These are phyloP conservation scores for Mucor plumbeus DNA, from an alignment of 371 early-diverging fungal genomes.

Conservation along the genomic window DNA sequence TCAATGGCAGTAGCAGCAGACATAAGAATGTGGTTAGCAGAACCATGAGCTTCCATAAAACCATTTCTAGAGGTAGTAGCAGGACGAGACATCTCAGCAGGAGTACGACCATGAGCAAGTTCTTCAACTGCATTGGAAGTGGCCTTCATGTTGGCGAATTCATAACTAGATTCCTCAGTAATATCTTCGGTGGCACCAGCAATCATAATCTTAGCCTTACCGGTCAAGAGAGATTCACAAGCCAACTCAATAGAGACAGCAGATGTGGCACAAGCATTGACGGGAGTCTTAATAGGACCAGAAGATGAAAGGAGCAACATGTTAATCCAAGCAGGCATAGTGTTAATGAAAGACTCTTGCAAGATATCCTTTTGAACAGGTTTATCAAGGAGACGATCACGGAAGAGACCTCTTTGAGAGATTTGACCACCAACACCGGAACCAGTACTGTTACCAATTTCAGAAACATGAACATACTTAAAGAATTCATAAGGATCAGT, in stretches of 20 bases:
- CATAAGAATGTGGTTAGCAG: conserved; percentile 93
- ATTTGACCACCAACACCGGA: conserved; percentile 88
- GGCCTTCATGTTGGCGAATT: conserved; percentile 98
- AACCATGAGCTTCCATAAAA: conserved; percentile 96
- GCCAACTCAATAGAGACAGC: conserved; percentile 93
- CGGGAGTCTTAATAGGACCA: conserved; percentile 97
- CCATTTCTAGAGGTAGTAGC: conserved; percentile 91
- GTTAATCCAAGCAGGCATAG: conserved; percentile 98
- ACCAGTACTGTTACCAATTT: conserved; percentile 93
- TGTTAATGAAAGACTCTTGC: conserved; percentile 96
- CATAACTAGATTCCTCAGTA: conserved; percentile 92
- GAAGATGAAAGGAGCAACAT: conserved; percentile 92
- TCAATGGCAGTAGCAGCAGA: conserved; percentile 88
- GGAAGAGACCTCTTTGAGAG: conserved; percentile 82
- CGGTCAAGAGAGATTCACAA: conserved; percentile 87
- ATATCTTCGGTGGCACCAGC: conserved; percentile 96
- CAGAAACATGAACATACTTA: conserved; percentile 94
- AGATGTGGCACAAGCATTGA: conserved; percentile 95
- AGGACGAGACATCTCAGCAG: conserved; percentile 93
- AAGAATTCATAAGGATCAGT: conserved; percentile 98
- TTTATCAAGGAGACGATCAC: conserved; percentile 79
- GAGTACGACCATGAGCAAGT: conserved; percentile 85
- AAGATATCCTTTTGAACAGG: conserved; percentile 94
- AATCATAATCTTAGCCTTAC: conserved; percentile 94
- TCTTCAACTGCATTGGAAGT: conserved; percentile 89